phyloP scores from a whole-genome alignment of 2,329 filamentous ascomycete species.

The Epichloe brachyelytri region DNA sequence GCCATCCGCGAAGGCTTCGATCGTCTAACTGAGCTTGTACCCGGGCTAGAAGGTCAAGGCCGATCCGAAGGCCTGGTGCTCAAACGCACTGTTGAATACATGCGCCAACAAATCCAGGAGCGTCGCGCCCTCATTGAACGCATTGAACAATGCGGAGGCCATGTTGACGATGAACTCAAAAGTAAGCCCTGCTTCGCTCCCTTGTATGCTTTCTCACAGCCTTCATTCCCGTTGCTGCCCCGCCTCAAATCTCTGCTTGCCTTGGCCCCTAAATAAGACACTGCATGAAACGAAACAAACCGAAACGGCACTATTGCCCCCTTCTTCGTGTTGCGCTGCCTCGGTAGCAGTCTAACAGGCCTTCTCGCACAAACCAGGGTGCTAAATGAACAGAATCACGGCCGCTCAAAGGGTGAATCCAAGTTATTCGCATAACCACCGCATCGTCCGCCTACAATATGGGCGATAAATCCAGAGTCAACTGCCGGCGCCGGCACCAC shows the following conservation, averaged over 20 bases:
- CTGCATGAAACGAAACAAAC: neutral
- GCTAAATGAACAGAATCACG: slow-evolving; percentile 7
- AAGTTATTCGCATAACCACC: neutral
- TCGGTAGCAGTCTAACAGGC: neutral
- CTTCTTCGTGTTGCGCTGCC: neutral
- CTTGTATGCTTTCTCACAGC: neutral
- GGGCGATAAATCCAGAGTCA: neutral
- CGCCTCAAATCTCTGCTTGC: neutral
- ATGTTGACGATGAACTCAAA: slow-evolving; percentile 36
- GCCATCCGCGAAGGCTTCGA: slow-evolving; percentile 79
- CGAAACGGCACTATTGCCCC: neutral
- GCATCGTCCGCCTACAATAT: neutral
- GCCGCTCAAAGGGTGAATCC: slow-evolving; percentile 4
- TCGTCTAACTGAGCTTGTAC: slow-evolving; percentile 64
- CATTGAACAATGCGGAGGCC: slow-evolving; percentile 45
- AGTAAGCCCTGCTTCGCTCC: slow-evolving; percentile 17
- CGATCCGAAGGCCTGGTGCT: slow-evolving; percentile 79
- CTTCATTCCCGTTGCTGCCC: neutral
- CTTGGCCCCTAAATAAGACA: neutral
- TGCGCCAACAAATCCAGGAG: slow-evolving; percentile 46
- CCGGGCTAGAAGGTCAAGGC: slow-evolving; percentile 69
- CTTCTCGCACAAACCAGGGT: slow-evolving; percentile 1
- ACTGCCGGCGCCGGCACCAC: neutral
- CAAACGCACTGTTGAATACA: slow-evolving; percentile 53
- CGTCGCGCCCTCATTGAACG: slow-evolving; percentile 43